Evolutionary conservation across 2,329 filamentous ascomycete species (phyloP), one percentile per base, ranked within the genome.

Genomic region (Aspergillus thermomutatus): DNA sequence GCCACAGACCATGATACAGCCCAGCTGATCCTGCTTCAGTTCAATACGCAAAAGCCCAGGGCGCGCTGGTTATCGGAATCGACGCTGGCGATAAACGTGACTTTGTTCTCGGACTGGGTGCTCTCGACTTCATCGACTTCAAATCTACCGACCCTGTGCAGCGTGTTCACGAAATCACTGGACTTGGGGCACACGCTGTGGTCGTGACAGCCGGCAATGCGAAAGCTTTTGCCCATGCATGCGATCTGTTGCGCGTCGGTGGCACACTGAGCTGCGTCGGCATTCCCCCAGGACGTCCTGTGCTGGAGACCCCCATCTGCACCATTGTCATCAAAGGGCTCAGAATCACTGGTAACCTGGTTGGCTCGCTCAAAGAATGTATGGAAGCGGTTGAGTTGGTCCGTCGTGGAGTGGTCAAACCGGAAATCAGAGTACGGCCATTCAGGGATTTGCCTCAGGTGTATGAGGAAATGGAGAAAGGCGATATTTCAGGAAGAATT

Each of bases 261-360:
- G 77, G 77, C 1, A 77, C 70, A 7, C 59, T 80, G 50, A 75
- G 74, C 61, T 76, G 77, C 48, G 75, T 78, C 2, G 78, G 77
- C 1, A 79, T 79, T 50, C 76, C 77, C 5, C 71, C 71, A 17
- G 72, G 73, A 23, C 63, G 70, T 23, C 68, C 75, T 1, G 67
- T 64, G 50, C 65, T 80, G 47, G 70, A 77, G 54, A 79, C 73
- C 2, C 69, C 71, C 3, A 74, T 80, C 47, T 71, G 71, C 27
- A 72, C 72, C 0, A 79, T 80, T 53, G 75, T 79, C 26, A 79
- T 80, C 61, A 78, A 75, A 61, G 76, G 77, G 1, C 57, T 80
- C 28, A 73, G 64, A 52, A 74, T 79, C 48, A 72, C 70, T 2
- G 76, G 77, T 1, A 80, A 78, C 50, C 63, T 80, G 40, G 72